Percentiles rank a stretch among this genome's conserved stretches.
These are phyloP conservation scores for Zanthoxylum bungeanum DNA, from an alignment of 345 rosid species.

Conservation along the genomic window DNA sequence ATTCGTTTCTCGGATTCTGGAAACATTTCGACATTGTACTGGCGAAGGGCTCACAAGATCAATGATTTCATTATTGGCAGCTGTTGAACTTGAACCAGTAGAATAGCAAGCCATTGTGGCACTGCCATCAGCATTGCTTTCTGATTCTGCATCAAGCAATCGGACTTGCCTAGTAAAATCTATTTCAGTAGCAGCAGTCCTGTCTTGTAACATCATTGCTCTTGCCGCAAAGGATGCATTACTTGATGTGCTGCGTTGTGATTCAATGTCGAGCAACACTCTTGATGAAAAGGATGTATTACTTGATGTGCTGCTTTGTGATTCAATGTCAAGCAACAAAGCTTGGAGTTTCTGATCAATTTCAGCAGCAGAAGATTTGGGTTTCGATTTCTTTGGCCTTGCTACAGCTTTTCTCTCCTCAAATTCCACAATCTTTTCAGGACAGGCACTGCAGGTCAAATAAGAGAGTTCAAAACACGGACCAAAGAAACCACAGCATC, in stretches of 20 bases:
- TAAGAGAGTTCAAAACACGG: too few relatives aligned
- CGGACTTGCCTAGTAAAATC: slow-evolving; percentile 13
- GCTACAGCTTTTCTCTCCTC: slow-evolving; percentile 50
- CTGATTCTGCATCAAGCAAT: slow-evolving; percentile 26
- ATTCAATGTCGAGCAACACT: slow-evolving; percentile 55
- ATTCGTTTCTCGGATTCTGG: slow-evolving; percentile 29
- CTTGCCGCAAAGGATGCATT: slow-evolving; percentile 20
- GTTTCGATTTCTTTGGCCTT: slow-evolving; percentile 39
- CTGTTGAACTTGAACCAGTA: background rate
- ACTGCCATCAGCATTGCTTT: slow-evolving; percentile 11
- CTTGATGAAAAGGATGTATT: slow-evolving; percentile 20
- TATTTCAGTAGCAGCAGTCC: slow-evolving; percentile 8
- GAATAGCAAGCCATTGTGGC: slow-evolving; percentile 8
- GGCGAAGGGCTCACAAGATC: slow-evolving; percentile 83
- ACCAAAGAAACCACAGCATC: background rate
- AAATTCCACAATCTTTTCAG: slow-evolving; percentile 72
- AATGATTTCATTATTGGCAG: slow-evolving; percentile 42
- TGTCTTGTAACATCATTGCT: slow-evolving; percentile 25
- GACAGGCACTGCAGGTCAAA: slow-evolving; percentile 62
- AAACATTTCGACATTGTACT: slow-evolving; percentile 10
- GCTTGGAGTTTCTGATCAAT: slow-evolving; percentile 56
- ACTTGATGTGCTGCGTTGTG: slow-evolving; percentile 17
- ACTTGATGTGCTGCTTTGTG: slow-evolving; percentile 17
- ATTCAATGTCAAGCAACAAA: slow-evolving; percentile 54
- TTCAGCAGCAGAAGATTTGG: slow-evolving; percentile 28